Evolutionary conservation across 2,329 filamentous ascomycete genomes (phyloP).

Genomic region (Coniochaeta sp.): DNA sequence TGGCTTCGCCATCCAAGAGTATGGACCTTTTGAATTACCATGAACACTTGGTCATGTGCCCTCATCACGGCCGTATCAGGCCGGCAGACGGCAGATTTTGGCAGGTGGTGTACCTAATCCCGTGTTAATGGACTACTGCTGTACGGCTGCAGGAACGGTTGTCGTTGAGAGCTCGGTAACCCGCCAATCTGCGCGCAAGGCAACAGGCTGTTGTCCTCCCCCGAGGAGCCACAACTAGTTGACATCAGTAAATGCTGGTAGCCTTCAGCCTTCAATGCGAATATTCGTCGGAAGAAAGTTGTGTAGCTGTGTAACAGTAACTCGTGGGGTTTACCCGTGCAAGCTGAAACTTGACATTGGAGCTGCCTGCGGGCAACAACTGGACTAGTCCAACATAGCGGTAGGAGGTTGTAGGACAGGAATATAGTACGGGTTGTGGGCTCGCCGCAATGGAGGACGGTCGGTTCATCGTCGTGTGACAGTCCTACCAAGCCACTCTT

Average conservation of each 20-base stretch:
- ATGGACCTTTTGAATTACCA: background rate
- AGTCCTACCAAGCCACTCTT: background rate
- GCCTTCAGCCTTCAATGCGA: background rate
- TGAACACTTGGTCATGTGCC: background rate
- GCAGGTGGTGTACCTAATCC: background rate
- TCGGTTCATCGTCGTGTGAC: background rate
- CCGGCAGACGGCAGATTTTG: background rate
- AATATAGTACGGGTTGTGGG: background rate
- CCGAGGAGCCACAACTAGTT: background rate
- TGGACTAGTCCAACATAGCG: background rate
- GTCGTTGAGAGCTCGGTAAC: background rate
- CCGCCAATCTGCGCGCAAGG: background rate
- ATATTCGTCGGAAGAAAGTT: slow-evolving; percentile 2
- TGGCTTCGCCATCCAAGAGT: background rate
- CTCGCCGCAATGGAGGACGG: background rate
- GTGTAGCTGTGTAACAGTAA: background rate
- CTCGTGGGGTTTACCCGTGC: background rate
- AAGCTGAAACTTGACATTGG: background rate
- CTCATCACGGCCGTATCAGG: background rate
- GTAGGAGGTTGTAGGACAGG: background rate
- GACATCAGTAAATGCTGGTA: background rate
- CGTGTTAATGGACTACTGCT: background rate
- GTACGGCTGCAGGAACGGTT: background rate
- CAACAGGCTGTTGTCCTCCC: background rate
- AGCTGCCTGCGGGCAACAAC: background rate